A percentile compares a stretch with the other conserved stretches of the same genome.
phyloP scores from a whole-genome alignment of 225 moss, liverwort and hornwort genomes.

The Lunularia cruciata region DNA sequence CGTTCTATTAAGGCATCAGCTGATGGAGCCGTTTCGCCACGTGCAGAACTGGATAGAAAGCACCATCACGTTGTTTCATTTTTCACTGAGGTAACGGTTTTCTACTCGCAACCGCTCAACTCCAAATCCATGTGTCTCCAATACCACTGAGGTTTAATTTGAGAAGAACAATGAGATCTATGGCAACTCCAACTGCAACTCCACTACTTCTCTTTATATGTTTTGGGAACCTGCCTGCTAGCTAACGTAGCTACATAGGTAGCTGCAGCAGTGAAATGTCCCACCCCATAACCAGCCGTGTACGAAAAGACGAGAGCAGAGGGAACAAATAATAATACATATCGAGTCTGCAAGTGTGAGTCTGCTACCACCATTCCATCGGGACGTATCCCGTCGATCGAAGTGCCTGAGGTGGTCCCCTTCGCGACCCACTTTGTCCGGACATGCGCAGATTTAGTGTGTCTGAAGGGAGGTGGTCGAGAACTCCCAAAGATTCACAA shows the following conservation, averaged over 20 bases:
- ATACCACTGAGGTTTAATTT: not conserved
- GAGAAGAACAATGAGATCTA: not conserved
- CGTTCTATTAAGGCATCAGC: not conserved
- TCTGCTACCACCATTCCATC: not conserved
- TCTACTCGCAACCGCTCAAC: not conserved
- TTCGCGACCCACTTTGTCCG: not conserved
- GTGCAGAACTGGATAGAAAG: slow-evolving; percentile 5
- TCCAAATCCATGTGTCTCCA: not conserved
- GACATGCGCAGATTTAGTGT: not conserved
- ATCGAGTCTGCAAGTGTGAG: not conserved
- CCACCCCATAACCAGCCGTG: not conserved
- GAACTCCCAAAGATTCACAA: slow-evolving; percentile 2
- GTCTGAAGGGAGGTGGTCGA: not conserved
- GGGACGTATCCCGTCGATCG: not conserved
- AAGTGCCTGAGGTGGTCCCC: not conserved
- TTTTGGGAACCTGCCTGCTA: too few species aligned
- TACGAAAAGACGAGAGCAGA: not conserved
- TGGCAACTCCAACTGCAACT: not conserved
- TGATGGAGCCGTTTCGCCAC: slow-evolving; percentile 10
- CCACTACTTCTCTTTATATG: not conserved
- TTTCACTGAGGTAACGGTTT: not conserved
- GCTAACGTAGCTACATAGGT: too few species aligned
- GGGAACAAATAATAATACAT: not conserved
- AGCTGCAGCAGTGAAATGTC: not conserved
- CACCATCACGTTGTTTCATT: not conserved